Percentiles rank a stretch among this genome's conserved stretches.
Conservation (phyloP, 257 asterid species). For the Catharanthus roseus region DNA sequence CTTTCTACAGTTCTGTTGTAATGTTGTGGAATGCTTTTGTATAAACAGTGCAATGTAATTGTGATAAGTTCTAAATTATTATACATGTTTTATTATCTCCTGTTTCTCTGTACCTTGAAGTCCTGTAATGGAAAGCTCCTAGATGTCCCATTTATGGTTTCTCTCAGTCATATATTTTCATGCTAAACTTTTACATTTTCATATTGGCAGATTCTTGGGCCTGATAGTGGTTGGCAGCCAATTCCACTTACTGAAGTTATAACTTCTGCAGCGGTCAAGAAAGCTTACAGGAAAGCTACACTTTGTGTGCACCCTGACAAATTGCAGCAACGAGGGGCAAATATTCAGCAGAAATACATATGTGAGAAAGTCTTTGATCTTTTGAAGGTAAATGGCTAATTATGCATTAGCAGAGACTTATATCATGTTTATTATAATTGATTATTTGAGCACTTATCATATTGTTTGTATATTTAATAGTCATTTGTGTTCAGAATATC, state of each 20-base stretch:
- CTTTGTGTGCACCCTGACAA: constrained; percentile 96
- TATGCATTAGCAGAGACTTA: background rate
- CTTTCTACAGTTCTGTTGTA: too few species aligned
- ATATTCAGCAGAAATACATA: constrained; percentile 79
- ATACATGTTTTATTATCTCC: background rate
- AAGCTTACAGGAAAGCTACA: constrained; percentile 87
- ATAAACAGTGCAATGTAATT: background rate
- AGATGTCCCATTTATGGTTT: background rate
- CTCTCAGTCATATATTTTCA: background rate
- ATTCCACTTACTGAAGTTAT: constrained; percentile 81
- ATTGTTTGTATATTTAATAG: background rate
- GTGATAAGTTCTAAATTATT: background rate
- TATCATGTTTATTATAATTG: background rate
- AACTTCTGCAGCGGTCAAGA: constrained; percentile 80
- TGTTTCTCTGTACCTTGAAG: too few species aligned
- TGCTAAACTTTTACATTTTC: background rate
- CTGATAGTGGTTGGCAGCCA: constrained; percentile 92
- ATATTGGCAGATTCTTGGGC: constrained; percentile 77
- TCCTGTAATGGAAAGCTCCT: too few species aligned
- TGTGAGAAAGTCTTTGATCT: constrained; percentile 97
- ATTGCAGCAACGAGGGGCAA: constrained; percentile 94
- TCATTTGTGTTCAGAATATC: background rate
- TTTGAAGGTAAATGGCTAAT: constrained; percentile 57
- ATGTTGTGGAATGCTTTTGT: too few species aligned
- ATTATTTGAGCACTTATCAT: background rate